Conservation (phyloP, 2,329 filamentous ascomycete species). For the Stagonosporopsis chrysanthemi region DNA sequence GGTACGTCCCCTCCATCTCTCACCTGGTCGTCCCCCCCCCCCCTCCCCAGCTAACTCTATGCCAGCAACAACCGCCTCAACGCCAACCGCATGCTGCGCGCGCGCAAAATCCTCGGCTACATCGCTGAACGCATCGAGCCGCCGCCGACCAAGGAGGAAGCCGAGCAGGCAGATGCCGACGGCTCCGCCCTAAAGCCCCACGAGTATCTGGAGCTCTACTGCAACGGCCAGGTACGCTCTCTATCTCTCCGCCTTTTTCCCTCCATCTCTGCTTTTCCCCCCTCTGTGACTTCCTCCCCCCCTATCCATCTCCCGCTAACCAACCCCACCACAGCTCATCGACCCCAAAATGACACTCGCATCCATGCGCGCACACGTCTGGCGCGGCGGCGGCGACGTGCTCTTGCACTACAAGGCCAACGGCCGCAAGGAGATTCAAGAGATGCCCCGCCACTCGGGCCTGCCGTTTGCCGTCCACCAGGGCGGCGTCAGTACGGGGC, state of each 20-base stretch:
- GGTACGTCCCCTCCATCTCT: constrained; percentile 52
- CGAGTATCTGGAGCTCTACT: constrained; percentile 94
- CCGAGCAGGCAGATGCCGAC: constrained; percentile 50
- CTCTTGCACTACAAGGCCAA: constrained; percentile 91
- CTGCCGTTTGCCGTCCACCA: constrained; percentile 17
- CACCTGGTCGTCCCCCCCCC: too few relatives aligned
- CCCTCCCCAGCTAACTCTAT: constrained; percentile 10
- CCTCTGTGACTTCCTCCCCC: too few relatives aligned
- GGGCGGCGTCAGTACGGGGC: constrained; percentile 15
- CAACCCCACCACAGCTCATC: constrained; percentile 59
- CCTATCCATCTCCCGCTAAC: too few relatives aligned
- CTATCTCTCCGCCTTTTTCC: too few relatives aligned
- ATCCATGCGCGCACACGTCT: constrained; percentile 88
- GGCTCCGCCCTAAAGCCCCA: constrained; percentile 70
- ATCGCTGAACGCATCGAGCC: constrained; percentile 89
- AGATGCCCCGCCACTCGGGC: constrained; percentile 29
- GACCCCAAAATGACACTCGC: constrained; percentile 89
- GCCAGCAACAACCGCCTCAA: constrained; percentile 84
- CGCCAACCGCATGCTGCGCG: constrained; percentile 93
- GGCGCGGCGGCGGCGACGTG: constrained; percentile 95
- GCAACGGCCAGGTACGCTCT: constrained; percentile 78
- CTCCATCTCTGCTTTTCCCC: too few relatives aligned
- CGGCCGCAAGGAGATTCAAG: constrained; percentile 71
- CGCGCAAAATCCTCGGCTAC: constrained; percentile 92
- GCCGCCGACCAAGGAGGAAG: constrained; percentile 64